Conservation (phyloP, 805 yeast species). For the Candida corydali region DNA sequence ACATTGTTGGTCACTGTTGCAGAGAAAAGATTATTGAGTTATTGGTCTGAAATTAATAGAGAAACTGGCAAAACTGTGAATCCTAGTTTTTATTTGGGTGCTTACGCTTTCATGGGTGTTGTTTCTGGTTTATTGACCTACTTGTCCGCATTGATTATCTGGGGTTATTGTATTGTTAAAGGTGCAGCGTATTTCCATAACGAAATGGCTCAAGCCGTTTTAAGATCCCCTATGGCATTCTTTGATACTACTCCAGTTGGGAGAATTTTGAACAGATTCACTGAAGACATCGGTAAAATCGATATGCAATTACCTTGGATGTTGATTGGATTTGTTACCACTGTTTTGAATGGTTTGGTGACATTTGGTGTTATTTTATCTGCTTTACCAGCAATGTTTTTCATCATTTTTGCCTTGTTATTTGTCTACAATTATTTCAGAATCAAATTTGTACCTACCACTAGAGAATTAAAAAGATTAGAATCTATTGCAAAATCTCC, state of each 20-base stretch:
- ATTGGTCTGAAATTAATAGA: slow-evolving; percentile 33
- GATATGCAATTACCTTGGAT: slow-evolving; percentile 33
- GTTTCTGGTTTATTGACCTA: slow-evolving; percentile 23
- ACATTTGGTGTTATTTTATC: slow-evolving; percentile 27
- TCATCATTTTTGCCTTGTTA: slow-evolving; percentile 22
- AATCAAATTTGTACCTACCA: slow-evolving; percentile 28
- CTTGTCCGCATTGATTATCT: slow-evolving; percentile 24
- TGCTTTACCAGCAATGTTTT: slow-evolving; percentile 29
- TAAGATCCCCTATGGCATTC: slow-evolving; percentile 39
- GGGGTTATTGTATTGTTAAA: slow-evolving; percentile 27
- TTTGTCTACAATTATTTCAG: slow-evolving; percentile 29
- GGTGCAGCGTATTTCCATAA: slow-evolving; percentile 34
- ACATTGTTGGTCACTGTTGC: slow-evolving; percentile 17
- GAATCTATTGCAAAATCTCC: slow-evolving; percentile 29
- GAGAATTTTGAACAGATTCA: slow-evolving; percentile 34
- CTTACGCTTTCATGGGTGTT: slow-evolving; percentile 27
- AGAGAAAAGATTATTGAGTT: slow-evolving; percentile 28
- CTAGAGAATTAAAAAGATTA: slow-evolving; percentile 31
- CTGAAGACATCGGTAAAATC: slow-evolving; percentile 32
- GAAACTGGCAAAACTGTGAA: slow-evolving; percentile 20
- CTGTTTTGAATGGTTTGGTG: slow-evolving; percentile 20
- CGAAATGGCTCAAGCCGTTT: slow-evolving; percentile 29
- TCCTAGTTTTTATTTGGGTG: slow-evolving; percentile 20
- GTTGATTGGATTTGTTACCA: slow-evolving; percentile 20
- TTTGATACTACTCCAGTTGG: slow-evolving; percentile 41